Base-by-base conservation (phyloP, 129 eudicot genomes). In the Kitagawia praeruptora region DNA sequence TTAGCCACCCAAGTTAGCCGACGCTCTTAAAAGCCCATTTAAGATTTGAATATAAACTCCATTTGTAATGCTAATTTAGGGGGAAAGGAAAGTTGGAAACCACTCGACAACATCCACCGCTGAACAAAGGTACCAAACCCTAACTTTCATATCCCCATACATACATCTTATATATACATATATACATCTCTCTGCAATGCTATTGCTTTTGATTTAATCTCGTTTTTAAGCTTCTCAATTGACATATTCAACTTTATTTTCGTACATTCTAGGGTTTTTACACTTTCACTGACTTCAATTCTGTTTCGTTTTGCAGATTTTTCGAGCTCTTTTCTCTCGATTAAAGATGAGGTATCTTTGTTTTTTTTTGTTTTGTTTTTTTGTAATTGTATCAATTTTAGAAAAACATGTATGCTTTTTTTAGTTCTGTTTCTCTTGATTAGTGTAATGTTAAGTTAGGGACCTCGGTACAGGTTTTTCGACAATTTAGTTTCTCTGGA, bases 331-430 rank as follows among this genome's bases (percentile, higher is more conserved):
- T 38, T 75, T 49, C 67, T 49, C 34, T 15, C 8, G 5, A 31
- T 31, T 34, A 76, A 51, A 54, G 69, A 76, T 76, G 79, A 76
- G 79, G 79, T 76, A 76, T 16, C 37, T 9, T 75, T 19, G n/a
- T 40, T 13, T 0, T 40, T 37, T 4, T 31, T 6, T 47, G 38
- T 2, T 31, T 6, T 47, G 38, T n/a, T n/a, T n/a, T n/a, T 31
- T 6, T 47, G 38, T 2, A 44, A 21, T 5, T 45, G 67, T 46
- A 18, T 27, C 4, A 44, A 2, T 64, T 38, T 8, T 23, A 34
- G 37, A 12, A 15, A 47, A 47, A 0, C 37, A 34, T 34, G 2
- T 34, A 34, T 34, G 37, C 2, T 34, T 34, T 34, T 34, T 34
- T 34, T 34, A 34, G 2, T 40, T 40, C 5, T 40, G 6, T 40